phyloP scores from a whole-genome alignment of 306 rosid genomes.

The Rosa persica region DNA sequence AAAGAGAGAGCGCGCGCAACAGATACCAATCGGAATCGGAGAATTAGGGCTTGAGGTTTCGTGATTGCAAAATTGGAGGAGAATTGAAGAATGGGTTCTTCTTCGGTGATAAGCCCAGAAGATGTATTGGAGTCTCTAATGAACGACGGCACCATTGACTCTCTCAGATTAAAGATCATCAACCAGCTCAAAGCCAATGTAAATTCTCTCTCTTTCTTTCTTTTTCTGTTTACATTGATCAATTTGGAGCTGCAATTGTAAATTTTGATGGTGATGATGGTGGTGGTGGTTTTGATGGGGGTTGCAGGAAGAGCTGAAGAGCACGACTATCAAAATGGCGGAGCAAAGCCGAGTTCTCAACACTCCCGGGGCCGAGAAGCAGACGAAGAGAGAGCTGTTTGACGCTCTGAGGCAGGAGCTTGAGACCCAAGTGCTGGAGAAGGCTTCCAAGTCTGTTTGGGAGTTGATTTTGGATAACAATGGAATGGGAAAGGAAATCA shows the following conservation, averaged over 20 bases:
- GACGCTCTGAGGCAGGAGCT: slow-evolving; percentile 87
- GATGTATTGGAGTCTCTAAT: slow-evolving; percentile 83
- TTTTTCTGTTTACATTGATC: neutral
- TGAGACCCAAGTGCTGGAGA: slow-evolving; percentile 86
- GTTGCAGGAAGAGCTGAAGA: slow-evolving; percentile 87
- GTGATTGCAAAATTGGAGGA: neutral
- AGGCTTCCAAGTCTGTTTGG: slow-evolving; percentile 98
- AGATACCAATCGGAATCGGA: neutral
- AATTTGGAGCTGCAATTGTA: neutral
- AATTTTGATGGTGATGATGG: neutral
- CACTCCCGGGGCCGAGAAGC: slow-evolving; percentile 94
- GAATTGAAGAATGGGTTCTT: slow-evolving; percentile 49
- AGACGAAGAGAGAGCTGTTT: slow-evolving; percentile 89
- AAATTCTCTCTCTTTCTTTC: neutral
- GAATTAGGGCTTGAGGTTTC: neutral
- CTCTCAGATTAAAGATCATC: slow-evolving; percentile 93
- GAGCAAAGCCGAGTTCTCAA: slow-evolving; percentile 92
- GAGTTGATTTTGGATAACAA: slow-evolving; percentile 75
- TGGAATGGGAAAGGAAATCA: slow-evolving; percentile 87
- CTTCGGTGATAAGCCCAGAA: slow-evolving; percentile 73
- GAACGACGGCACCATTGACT: slow-evolving; percentile 94
- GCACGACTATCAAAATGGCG: slow-evolving; percentile 84
- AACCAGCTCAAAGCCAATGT: slow-evolving; percentile 98
- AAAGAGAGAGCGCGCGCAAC: neutral
- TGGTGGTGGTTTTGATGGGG: neutral